Evolutionary conservation across 768 basidiomycete genomes (phyloP), one percentile per base, ranked within the genome.

Genomic region (Myochromella boudieri): DNA sequence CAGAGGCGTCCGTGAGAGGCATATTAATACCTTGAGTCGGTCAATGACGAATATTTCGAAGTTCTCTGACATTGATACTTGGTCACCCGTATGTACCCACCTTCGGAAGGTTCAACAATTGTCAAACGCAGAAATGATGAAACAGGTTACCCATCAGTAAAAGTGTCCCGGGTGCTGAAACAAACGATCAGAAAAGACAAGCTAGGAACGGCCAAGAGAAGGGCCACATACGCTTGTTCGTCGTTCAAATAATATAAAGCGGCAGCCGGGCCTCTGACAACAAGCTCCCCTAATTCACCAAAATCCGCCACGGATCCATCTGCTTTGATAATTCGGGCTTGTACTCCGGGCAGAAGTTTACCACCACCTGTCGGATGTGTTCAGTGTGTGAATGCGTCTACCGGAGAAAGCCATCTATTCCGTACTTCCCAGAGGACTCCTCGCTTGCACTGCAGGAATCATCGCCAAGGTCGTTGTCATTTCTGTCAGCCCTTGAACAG

Each of bases 11-110:
- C 18, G 24, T 2, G 3, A 11, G 2, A 17, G 11, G 20, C 10
- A 18, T 7, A 4, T 20, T 28, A 56, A n/a, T 45, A 77, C 81
- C 69, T 85, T 85, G 43, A 84, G 64, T 26, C 84, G 72, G 59
- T 85, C 82, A 8, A 77, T 55, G 32, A 84, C 71, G 42, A 76
- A 82, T 1, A 85, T 51, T 44, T 85, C 82, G 7, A 69, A 64
- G 36, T 76, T 68, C 38, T 73, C 63, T 22, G 70, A 71, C 36
- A 85, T 63, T 5, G 66, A 48, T 10, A 80, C 82, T 55, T 82
- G 74, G 51, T 85, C 83, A 1, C 83, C 85, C 1, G 85, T 85
- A 39, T 70, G 70, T 14, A 84, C 60, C 85, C 84, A 86, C 21
- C 79, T 80, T 47, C 9, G 22, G 15, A n/a, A 20, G 26, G n/a